Evolutionary conservation across 129 eudicot genomes (phyloP), one percentile per base, ranked within the genome.

Genomic region (Artemisia annua): DNA sequence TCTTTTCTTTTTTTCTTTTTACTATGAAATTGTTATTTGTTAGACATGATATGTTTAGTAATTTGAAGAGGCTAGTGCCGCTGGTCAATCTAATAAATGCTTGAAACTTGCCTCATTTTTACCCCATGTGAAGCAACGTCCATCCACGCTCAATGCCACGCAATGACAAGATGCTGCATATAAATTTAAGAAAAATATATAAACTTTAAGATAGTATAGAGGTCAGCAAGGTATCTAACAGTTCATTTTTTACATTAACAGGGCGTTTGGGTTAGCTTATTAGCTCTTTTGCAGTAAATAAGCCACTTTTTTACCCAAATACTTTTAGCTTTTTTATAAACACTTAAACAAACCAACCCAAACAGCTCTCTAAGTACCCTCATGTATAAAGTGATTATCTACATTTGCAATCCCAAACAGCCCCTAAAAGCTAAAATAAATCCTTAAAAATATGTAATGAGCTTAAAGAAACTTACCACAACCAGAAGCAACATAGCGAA

Each of bases 101-200:
- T 35, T 18, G 65, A 28, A 76, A 66, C 84, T 53, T 79, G 70
- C 98, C 77, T 93, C 97, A 58, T 93, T 93, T 4, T 92, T 72
- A 4, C 98, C 98, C 98, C 98, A 93, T 0, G 98, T 90, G 72
- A 85, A 93, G 79, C 97, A 93, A 51, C 97, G 92, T 20, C 98
- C 98, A 57, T 89, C 91, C 39, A 77, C 96, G 78, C 87, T 96
- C 91, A 93, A 61, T 17, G 98, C 98, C 78, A 93, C 97, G 63
- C 98, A 89, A 67, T 93, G 98, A 75, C 89, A 76, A 57, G 97
- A 85, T n/a, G 83, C 97, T 93, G 70, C 87, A 85, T 28, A 26
- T 52, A 58, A 35, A 20, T 20, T 20, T 20, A 20, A 20, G 22
- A 20, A 20, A 20, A 20, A 20, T 20, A 20, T 0, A 20, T 20